These are phyloP conservation scores for Backusella parvicylindrica DNA, from an alignment of 192 early-diverging fungal species.

Conservation along the genomic window DNA sequence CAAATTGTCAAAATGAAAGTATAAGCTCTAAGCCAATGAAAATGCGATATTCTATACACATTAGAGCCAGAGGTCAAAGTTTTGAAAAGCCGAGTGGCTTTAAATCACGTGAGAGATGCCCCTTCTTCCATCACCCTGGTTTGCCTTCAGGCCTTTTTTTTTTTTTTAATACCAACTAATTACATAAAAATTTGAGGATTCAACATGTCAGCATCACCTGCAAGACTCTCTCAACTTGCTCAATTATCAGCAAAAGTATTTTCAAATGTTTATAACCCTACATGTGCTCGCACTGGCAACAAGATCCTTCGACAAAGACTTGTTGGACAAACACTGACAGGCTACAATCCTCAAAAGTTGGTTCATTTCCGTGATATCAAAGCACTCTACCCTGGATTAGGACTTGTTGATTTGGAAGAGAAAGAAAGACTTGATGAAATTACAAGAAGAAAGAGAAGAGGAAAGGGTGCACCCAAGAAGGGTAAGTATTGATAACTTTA, in stretches of 20 bases:
- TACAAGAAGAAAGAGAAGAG: conserved; percentile 63
- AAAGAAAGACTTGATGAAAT: conserved; percentile 65
- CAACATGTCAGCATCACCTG: conserved; percentile 25
- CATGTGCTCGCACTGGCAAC: conserved; percentile 61
- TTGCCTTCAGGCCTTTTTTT: not conserved
- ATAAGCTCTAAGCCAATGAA: not conserved
- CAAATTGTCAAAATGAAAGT: too few species aligned
- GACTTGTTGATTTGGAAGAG: conserved; percentile 56
- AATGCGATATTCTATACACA: too few species aligned
- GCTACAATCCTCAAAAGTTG: conserved; percentile 63
- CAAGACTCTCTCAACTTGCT: conserved; percentile 45
- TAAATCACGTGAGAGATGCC: not conserved
- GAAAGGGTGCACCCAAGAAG: conserved; percentile 80
- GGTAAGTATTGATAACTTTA: conserved; percentile 28
- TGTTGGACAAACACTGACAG: conserved; percentile 60
- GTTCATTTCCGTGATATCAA: conserved; percentile 49
- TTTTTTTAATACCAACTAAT: not conserved
- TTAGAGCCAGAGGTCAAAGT: too few species aligned
- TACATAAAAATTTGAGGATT: not conserved
- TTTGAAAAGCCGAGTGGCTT: not conserved
- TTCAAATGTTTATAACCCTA: conserved; percentile 68
- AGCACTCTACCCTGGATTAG: conserved; percentile 47
- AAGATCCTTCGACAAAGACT: conserved; percentile 68
- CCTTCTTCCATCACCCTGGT: conserved; percentile 1
- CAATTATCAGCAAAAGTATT: conserved; percentile 65